Conservation (phyloP, 371 early-diverging fungal genomes). For the Mortierella sp. region DNA sequence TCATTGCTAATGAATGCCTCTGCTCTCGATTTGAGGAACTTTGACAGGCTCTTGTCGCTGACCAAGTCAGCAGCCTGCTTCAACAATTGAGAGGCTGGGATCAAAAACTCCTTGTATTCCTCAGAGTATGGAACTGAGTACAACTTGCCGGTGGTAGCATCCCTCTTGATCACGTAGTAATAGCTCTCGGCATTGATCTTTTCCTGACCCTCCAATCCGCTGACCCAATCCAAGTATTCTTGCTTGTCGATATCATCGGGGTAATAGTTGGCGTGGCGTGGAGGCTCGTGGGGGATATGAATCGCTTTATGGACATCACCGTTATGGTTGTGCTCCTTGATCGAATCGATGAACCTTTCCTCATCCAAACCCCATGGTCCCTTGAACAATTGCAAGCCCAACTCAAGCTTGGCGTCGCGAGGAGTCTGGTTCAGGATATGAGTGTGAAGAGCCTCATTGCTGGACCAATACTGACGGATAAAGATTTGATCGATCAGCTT, state of each 20-base stretch:
- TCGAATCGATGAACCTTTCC: slow-evolving; percentile 47
- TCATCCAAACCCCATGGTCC: slow-evolving; percentile 80
- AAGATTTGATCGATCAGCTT: slow-evolving; percentile 75
- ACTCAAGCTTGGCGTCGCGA: slow-evolving; percentile 47
- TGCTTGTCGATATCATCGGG: slow-evolving; percentile 81
- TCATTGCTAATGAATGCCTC: slow-evolving; percentile 74
- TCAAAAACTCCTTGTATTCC: slow-evolving; percentile 74
- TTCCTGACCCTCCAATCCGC: slow-evolving; percentile 62
- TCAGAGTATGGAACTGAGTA: slow-evolving; percentile 66
- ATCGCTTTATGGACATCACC: slow-evolving; percentile 37
- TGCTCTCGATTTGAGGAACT: slow-evolving; percentile 73
- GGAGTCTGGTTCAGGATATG: slow-evolving; percentile 58
- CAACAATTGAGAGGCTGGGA: slow-evolving; percentile 69
- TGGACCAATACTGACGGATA: slow-evolving; percentile 80
- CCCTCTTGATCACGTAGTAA: slow-evolving; percentile 72
- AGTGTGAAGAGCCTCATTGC: slow-evolving; percentile 69
- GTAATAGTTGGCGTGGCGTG: slow-evolving; percentile 79
- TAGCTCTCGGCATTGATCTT: slow-evolving; percentile 74
- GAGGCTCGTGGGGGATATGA: slow-evolving; percentile 69
- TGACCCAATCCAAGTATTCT: slow-evolving; percentile 76
- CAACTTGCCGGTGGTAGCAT: slow-evolving; percentile 54
- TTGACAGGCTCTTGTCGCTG: slow-evolving; percentile 65
- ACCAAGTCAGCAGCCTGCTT: slow-evolving; percentile 73
- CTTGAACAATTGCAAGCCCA: slow-evolving; percentile 76
- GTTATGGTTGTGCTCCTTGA: slow-evolving; percentile 58